Evolutionary conservation across 2,329 filamentous ascomycete genomes (phyloP), one percentile per base, ranked within the genome.

Genomic region (Exophiala dermatitidis): DNA sequence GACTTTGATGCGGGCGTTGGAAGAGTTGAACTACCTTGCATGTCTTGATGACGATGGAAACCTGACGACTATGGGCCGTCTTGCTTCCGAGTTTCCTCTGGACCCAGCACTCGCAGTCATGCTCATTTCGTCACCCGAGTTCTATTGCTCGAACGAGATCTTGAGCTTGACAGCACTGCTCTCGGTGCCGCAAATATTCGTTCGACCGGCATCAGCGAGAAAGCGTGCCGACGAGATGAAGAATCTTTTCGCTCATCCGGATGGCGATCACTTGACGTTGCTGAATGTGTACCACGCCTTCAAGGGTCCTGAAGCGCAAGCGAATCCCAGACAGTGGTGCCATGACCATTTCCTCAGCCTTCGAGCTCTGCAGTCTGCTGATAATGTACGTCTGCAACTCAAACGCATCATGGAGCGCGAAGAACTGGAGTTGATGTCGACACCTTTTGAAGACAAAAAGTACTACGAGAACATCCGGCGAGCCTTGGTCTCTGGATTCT

Each of bases 141-240:
- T 98, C 72, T 95, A 93, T 74, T 98, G 93, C 77, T 95, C 90
- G 43, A 97, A 97, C 71, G 93, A 98, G 75, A 93, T 98, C 38
- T 79, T 98, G 9, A 97, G 93, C 40, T 86, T 98, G 64, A 95
- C 90, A 1, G 86, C 93, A 1, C 81, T 98, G 7, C 82, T 98
- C 19, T 97, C 91, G 0, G 93, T 97, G 7, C 93, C 93, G 0
- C 88, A 96, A 68, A 82, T 97, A 56, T 98, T 95, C 68, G 82
- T 95, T 31, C 88, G 93, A 5, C 93, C 93, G 1, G 86, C 87
- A 46, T 83, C 81, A 65, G 85, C 88, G 62, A 84, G 90, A 57
- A 94, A 95, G 73, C 85, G 88, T 43, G 93, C 93, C 44, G 93
- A 98, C 68, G 90, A 96, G 70, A 97, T 97, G 90, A 98, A 98